Evolutionary conservation across 1,284 basidiomycete genomes (phyloP), one percentile per base, ranked within the genome.

Genomic region (Moniliella sp.): DNA sequence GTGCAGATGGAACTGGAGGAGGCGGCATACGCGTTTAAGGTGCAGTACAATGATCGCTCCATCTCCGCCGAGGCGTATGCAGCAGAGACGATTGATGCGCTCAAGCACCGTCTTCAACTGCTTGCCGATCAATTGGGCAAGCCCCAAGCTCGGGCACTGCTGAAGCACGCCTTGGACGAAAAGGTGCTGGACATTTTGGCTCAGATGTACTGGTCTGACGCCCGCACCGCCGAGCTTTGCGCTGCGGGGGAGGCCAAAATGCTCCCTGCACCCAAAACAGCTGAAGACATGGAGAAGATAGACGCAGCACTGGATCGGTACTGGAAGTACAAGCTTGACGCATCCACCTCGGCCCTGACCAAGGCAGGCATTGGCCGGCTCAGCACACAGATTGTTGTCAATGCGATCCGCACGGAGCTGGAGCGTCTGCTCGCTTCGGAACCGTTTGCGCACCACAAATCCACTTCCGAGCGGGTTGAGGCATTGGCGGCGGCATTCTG

Each of bases 21-120:
- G 53, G 76, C 88, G 1, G 75, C 75, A 16, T 99, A 99, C 62
- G 86, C 94, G 62, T 97, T 97, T 72, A 99, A 99, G 63, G 86
- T 97, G 0, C 83, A 94, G 62, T 99, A 97, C 68, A 97, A 99
- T 58, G 91, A 99, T 63, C 74, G 83, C 13, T 72, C 78, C 15
- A 80, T 94, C 46, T 79, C 80, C 0, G 75, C 91, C 8, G 91
- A 99, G 61, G 84, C 80, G 2, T 99, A 99, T 57, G 82, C 94
- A 31, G 86, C 88, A 10, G 91, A 97, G 64, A 84, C 83, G 2
- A 76, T 94, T 64, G 88, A 97, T 53, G 67, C 71, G 5, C 72
- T 97, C 46, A 97, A 99, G 64, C 70, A 73, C 0, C 74, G 78
- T 28, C 88, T 99, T 69, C 81, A 78, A 50, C 75, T 82, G 27